Conservation (phyloP, 2,329 filamentous ascomycete genomes). For the Elsinoe ampelina region DNA sequence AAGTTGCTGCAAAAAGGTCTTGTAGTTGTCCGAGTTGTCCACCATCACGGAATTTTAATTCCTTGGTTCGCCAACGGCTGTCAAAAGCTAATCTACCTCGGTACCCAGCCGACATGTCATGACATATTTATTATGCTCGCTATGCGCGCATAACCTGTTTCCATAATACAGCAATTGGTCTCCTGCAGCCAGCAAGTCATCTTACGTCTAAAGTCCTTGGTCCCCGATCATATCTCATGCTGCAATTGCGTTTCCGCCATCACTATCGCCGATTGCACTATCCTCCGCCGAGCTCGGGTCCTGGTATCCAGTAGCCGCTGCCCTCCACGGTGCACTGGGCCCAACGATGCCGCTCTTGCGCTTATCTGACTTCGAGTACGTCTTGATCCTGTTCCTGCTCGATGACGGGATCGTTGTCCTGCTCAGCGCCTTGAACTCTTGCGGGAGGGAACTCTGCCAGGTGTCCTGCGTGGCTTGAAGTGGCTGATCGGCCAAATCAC, state of each 20-base stretch:
- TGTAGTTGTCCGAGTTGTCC: neutral
- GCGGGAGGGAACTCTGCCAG: neutral
- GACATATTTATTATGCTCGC: neutral
- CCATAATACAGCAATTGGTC: neutral
- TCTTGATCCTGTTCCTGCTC: neutral
- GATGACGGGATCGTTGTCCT: neutral
- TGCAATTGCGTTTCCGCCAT: too few species aligned
- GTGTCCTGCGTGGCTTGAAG: neutral
- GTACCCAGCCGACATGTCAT: neutral
- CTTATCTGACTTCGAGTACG: neutral
- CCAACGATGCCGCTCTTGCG: neutral
- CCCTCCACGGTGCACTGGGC: neutral
- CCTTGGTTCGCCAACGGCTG: neutral
- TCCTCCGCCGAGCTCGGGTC: neutral
- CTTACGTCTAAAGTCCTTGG: too few species aligned
- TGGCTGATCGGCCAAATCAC: neutral
- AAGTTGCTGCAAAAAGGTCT: too few species aligned
- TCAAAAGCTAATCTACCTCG: constrained; percentile 8
- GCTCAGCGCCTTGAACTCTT: neutral
- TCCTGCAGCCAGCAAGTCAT: neutral
- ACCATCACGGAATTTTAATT: neutral
- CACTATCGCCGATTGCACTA: neutral
- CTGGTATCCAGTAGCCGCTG: neutral
- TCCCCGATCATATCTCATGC: too few species aligned
- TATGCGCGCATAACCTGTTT: too few species aligned